A percentile compares a stretch with the other conserved stretches of the same genome.
Conservation (phyloP, 129 eudicot species). For the Deinandra increscens region DNA sequence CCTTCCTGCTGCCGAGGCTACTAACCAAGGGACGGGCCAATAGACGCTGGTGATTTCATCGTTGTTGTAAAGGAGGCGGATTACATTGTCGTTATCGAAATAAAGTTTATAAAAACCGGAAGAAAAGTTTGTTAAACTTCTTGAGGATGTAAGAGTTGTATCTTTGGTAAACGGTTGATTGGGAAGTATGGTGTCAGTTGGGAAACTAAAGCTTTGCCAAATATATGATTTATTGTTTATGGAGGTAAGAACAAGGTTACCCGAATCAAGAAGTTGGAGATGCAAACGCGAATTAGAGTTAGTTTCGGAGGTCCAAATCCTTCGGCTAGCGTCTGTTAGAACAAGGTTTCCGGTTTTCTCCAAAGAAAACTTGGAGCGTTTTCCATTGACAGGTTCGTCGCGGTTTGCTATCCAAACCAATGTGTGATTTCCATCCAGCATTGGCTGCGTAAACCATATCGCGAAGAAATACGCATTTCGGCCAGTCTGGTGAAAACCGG, state of each 20-base stretch:
- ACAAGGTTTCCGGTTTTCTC: constrained; percentile 1
- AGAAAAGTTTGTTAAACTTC: constrained; percentile 36
- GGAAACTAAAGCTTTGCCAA: constrained; percentile 61
- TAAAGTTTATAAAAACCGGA: constrained; percentile 46
- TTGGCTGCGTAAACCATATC: constrained; percentile 27
- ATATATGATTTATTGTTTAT: neutral
- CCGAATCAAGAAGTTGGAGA: constrained; percentile 31
- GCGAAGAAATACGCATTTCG: constrained; percentile 15
- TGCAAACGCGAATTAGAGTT: constrained; percentile 17
- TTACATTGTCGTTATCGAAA: constrained; percentile 45
- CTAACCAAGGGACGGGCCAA: constrained; percentile 37
- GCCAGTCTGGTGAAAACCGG: neutral
- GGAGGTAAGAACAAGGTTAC: constrained; percentile 41
- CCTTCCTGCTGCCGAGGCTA: constrained; percentile 25
- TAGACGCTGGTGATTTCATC: constrained; percentile 36
- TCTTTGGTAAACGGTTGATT: constrained; percentile 36
- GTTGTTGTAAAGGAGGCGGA: constrained; percentile 35
- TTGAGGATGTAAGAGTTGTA: constrained; percentile 27
- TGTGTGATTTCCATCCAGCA: constrained; percentile 18
- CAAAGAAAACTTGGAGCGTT: constrained; percentile 7
- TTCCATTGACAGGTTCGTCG: neutral
- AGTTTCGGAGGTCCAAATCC: constrained; percentile 34
- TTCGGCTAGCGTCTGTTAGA: constrained; percentile 6
- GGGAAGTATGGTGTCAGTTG: constrained; percentile 59
- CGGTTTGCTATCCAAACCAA: constrained; percentile 12